These are phyloP conservation scores for Neofusicoccum umdonicola DNA, from an alignment of 2,329 filamentous ascomycete species.

Conservation along the genomic window DNA sequence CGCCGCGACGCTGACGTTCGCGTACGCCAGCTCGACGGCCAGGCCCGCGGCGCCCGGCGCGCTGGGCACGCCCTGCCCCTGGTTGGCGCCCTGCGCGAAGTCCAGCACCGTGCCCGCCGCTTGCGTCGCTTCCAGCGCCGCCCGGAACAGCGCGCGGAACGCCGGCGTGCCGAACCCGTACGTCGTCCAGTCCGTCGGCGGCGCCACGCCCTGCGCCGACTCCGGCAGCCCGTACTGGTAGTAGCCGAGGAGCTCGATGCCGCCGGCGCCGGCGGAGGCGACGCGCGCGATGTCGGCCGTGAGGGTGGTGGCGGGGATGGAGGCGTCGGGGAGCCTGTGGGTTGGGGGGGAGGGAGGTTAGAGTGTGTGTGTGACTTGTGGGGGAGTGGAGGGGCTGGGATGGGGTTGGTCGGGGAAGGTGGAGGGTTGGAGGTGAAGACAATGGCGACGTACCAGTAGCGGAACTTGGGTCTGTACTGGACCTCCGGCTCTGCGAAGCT, in stretches of 20 bases:
- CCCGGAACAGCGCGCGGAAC: slow-evolving; percentile 29
- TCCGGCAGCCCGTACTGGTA: slow-evolving; percentile 24
- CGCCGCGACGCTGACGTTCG: slow-evolving; percentile 19
- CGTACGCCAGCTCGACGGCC: slow-evolving; percentile 21
- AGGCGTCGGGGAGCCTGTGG: slow-evolving; percentile 25
- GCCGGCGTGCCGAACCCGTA: slow-evolving; percentile 43
- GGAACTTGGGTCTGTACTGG: slow-evolving; percentile 23
- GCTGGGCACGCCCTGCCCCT: slow-evolving; percentile 48
- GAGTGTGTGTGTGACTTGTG: too few species aligned
- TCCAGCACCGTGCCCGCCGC: slow-evolving; percentile 44
- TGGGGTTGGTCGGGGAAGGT: not conserved
- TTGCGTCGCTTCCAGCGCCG: slow-evolving; percentile 31
- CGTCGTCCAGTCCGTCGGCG: slow-evolving; percentile 35
- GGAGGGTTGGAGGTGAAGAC: too few species aligned
- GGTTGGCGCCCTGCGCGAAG: slow-evolving; percentile 47
- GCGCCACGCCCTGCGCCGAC: slow-evolving; percentile 9
- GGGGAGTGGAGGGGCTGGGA: too few species aligned
- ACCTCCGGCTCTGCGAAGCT: slow-evolving; percentile 7
- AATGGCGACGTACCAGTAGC: slow-evolving; percentile 23
- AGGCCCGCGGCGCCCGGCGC: slow-evolving; percentile 20
- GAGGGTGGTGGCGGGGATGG: slow-evolving; percentile 18
- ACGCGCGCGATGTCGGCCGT: slow-evolving; percentile 19
- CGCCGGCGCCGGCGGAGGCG: slow-evolving; percentile 21
- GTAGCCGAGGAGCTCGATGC: slow-evolving; percentile 24
- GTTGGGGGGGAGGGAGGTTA: not conserved